Evolutionary conservation across 139 green algal genomes (phyloP), one percentile per base, ranked within the genome.

Genomic region (Dunaliella primolecta): DNA sequence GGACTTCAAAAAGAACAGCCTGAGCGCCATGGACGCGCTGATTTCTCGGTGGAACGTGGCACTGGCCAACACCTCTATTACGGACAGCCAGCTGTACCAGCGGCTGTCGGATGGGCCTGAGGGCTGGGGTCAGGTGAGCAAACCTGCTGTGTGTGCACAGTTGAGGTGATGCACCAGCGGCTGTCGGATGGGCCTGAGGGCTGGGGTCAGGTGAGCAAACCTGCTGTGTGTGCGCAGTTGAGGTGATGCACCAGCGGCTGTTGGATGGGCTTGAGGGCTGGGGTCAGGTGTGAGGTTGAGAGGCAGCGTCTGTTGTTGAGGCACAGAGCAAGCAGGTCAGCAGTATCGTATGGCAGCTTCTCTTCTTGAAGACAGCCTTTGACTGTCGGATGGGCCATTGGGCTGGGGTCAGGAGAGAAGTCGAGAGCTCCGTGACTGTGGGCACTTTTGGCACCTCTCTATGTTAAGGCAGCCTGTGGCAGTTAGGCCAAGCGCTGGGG

Each of bases 1-100:
- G 3, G 83, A 86, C 83, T 86, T 86, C 83, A 86, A 82, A 27
- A 38, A 55, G 46, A 64, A 64, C 46, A 64, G 46, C 46, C 46
- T 64, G 46, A 64, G 46, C 15, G 46, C 46, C 15, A 15, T 64
- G 46, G 46, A 15, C 15, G 46, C 46, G 7, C 15, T 64, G 46
- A 64, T 7, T 15, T 64, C 46, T 64, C 15, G 46, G 46, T 64
- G 46, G 46, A 64, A 64, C 46, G 46, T 64, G 46, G 15, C 46
- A 64, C 46, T 64, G 46, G 46, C 46, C 7, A 64, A 64, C 46
- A 64, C 7, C 46, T 64, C 46, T 15, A 64, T 64, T 64, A 15
- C 46, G 46, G 46, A 64, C 46, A 64, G 46, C 46, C 46, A 64
- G 46, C 46, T 64, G 7, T 64, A 64, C 15, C 46, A 64, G 46